These are phyloP conservation scores for Sindora glabra DNA, from an alignment of 306 rosid genomes.

Conservation along the genomic window DNA sequence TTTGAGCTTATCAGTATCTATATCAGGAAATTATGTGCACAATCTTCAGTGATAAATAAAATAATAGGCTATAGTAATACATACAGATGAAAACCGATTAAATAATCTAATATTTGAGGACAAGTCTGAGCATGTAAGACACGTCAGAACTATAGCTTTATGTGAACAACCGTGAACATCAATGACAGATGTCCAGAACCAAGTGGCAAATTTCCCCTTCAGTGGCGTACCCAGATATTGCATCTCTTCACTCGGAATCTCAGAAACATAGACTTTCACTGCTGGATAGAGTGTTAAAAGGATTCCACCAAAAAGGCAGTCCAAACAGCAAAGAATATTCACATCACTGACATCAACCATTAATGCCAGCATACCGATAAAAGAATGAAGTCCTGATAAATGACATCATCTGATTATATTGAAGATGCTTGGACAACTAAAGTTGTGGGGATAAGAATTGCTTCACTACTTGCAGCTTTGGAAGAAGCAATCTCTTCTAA, in stretches of 20 bases:
- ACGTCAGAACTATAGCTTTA: conserved; percentile 22
- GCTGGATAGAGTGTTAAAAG: neutral
- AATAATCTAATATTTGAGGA: conserved; percentile 8
- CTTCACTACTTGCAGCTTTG: conserved; percentile 31
- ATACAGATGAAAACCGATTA: conserved; percentile 19
- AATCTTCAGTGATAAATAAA: conserved; percentile 15
- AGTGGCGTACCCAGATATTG: neutral
- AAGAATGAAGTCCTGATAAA: neutral
- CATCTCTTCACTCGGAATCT: conserved; percentile 8
- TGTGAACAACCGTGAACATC: conserved; percentile 22
- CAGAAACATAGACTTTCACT: conserved; percentile 6
- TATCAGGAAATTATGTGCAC: neutral
- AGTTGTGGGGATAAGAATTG: conserved; percentile 20
- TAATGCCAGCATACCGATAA: conserved; percentile 11
- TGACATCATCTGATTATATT: neutral
- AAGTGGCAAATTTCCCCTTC: conserved; percentile 7
- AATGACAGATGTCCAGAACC: conserved; percentile 5
- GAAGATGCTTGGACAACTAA: conserved; percentile 9
- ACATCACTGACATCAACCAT: conserved; percentile 7
- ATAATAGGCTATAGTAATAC: conserved; percentile 6
- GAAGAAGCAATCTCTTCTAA: conserved; percentile 55
- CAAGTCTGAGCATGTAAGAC: conserved; percentile 13
- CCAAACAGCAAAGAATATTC: conserved; percentile 8
- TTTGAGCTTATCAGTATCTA: neutral
- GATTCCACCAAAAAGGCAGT: neutral